Conservation (phyloP, 257 asterid species). For the Cordia subcordata region DNA sequence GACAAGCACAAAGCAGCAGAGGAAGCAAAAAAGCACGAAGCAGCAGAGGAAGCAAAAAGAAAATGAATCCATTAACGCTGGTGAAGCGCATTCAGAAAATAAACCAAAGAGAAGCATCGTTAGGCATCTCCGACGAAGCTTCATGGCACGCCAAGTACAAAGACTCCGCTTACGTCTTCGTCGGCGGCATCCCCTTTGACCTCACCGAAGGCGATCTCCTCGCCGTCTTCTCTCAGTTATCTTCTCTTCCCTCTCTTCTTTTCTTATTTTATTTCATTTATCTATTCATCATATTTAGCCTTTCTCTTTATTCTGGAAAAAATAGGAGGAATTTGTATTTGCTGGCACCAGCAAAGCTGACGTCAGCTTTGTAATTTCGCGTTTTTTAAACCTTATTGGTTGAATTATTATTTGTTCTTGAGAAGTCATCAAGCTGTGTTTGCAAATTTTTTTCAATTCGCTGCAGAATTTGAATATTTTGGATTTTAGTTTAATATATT, state of each 20-base stretch:
- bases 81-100: constrained; percentile 87
- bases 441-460: not conserved
- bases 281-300: not conserved
- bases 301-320: not conserved
- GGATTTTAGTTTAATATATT: not conserved
- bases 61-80: constrained; percentile 88
- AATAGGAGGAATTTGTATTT: too few species aligned
- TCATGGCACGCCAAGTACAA: constrained; percentile 96
- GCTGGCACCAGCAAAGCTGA: too few species aligned
- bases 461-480: not conserved
- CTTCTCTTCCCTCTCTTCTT: not conserved
- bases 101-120: constrained; percentile 69
- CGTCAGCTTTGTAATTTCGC: not conserved
- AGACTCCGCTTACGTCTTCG: constrained; percentile 86
- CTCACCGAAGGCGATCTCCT: constrained; percentile 97
- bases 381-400: too few species aligned
- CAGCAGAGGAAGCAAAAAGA: not conserved
- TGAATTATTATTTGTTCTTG: too few species aligned
- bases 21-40: not conserved
- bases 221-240: constrained; percentile 88
- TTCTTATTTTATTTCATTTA: not conserved
- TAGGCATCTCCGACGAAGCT: constrained; percentile 83
- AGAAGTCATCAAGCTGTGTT: too few species aligned
- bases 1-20: too few species aligned
- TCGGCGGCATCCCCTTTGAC: constrained; percentile 86